Conservation (phyloP, 129 eudicot genomes). For the Scalesia atractyloides region DNA sequence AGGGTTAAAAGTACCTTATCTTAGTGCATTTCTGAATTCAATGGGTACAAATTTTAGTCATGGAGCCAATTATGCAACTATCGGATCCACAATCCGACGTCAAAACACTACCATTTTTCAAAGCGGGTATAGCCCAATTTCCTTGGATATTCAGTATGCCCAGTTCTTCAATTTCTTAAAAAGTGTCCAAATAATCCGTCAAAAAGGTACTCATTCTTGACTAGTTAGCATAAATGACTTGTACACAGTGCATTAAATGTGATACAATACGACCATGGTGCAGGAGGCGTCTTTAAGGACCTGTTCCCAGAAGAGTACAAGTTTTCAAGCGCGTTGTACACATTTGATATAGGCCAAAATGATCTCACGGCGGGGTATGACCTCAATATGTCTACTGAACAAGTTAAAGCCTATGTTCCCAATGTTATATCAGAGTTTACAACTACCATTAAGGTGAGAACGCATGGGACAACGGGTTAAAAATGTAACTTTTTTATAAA, state of each 20-base stretch:
- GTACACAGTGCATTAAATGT: slow-evolving; percentile 3
- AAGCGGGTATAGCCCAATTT: slow-evolving; percentile 64
- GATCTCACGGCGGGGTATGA: slow-evolving; percentile 81
- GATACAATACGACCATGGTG: background rate
- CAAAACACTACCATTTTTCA: slow-evolving; percentile 63
- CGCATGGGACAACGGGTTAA: background rate
- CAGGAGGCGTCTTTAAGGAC: slow-evolving; percentile 43
- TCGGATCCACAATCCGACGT: slow-evolving; percentile 69
- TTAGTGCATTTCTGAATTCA: slow-evolving; percentile 67
- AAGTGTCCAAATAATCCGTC: slow-evolving; percentile 44
- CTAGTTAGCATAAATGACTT: background rate
- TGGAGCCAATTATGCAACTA: slow-evolving; percentile 81
- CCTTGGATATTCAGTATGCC: slow-evolving; percentile 50
- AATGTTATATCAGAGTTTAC: slow-evolving; percentile 54
- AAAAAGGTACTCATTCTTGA: slow-evolving; percentile 37
- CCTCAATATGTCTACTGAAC: slow-evolving; percentile 64
- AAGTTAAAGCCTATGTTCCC: slow-evolving; percentile 66
- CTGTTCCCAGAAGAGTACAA: slow-evolving; percentile 47
- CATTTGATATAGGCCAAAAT: slow-evolving; percentile 86
- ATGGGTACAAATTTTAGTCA: slow-evolving; percentile 72
- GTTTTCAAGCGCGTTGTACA: slow-evolving; percentile 62
- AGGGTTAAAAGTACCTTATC: slow-evolving; percentile 58
- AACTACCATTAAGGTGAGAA: slow-evolving; percentile 52
- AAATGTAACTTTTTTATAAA: background rate
- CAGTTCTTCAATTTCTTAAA: slow-evolving; percentile 44